These are phyloP conservation scores for Neolentinus lepideus DNA, from an alignment of 1,284 basidiomycete species.

Conservation along the genomic window DNA sequence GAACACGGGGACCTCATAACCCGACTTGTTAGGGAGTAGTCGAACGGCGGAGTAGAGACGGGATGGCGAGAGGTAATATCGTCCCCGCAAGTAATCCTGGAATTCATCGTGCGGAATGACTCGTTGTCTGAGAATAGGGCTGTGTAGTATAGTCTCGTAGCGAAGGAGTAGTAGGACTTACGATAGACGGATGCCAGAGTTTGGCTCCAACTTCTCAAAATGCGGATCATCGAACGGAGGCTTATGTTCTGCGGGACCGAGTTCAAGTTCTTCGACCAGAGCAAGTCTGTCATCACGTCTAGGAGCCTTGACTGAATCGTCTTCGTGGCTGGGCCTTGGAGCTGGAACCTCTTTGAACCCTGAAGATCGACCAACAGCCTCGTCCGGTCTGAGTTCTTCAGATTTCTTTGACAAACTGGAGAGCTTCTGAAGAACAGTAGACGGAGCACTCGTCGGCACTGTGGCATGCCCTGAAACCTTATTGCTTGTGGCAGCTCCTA, in stretches of 20 bases:
- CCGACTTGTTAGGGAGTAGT: conserved; percentile 68
- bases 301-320: conserved; percentile 13
- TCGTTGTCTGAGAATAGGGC: conserved; percentile 52
- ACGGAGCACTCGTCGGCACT: conserved; percentile 28
- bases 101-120: conserved; percentile 69
- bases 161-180: conserved; percentile 32
- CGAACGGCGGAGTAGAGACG: conserved; percentile 82
- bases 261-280: conserved; percentile 65
- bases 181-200: conserved; percentile 82
- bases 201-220: conserved; percentile 78
- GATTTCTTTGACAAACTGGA: conserved; percentile 24
- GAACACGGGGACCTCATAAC: conserved; percentile 85
- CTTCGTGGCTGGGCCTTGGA: background rate
- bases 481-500: background rate
- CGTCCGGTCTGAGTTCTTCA: conserved; percentile 11
- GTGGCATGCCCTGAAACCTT: background rate
- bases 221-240: conserved; percentile 60
- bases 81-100: conserved; percentile 76
- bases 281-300: conserved; percentile 63
- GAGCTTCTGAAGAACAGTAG: conserved; percentile 42
- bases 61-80: conserved; percentile 85
- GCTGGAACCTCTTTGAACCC: conserved; percentile 31
- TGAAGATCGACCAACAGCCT: conserved; percentile 27
- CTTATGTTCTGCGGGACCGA: conserved; percentile 70
- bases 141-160: background rate